Base-by-base conservation (phyloP, 2,329 filamentous ascomycete genomes). In the Aureobasidium sp. region DNA sequence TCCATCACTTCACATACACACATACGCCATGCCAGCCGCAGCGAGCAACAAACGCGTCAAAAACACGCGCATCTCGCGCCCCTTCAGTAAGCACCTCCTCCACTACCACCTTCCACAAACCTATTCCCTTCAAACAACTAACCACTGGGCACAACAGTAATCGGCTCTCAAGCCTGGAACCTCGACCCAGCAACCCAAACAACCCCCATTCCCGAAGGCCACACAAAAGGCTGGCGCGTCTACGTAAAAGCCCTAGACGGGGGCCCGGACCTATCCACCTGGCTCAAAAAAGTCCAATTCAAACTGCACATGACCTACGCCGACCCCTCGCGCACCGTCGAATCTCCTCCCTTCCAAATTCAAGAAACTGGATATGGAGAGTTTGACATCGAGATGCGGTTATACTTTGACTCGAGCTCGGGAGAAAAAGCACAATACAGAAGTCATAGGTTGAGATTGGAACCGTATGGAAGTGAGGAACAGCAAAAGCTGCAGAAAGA, bases 221-320 rank as follows among this genome's bases (percentile, higher is more conserved):
- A 99, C 79, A 97, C 93, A 36, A 95, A 97, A 79, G 90, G 89
- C 66, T 99, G 94, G 94, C 87, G 89, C 71, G 90, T 97, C 66
- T 97, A 95, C 74, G 90, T 99, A 63, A 89, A 89, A 72, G 91
- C 92, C 51, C 82, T 96, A 60, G 91, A 96, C 70, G 90, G 90
- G 73, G 89, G 90, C 64, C 79, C 79, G 0, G 90, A 96, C 72
- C 88, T 97, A 67, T 92, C 90, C 32, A 94, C 96, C 75, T 99
- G 94, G 92, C 82, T 97, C 67, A 90, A 93, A 63, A 93, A 96
- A 70, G 93, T 99, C 1, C 92, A 97, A 74, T 99, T 99, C 79
- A 97, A 97, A 76, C 85, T 99, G 17, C 93, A 97, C 80, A 92
- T 97, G 75, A 97, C 93, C 10, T 97, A 97, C 73, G 87, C 91